Evolutionary conservation across 495 filamentous ascomycete species (phyloP).

Genomic region (Hypoxylon rickii): DNA sequence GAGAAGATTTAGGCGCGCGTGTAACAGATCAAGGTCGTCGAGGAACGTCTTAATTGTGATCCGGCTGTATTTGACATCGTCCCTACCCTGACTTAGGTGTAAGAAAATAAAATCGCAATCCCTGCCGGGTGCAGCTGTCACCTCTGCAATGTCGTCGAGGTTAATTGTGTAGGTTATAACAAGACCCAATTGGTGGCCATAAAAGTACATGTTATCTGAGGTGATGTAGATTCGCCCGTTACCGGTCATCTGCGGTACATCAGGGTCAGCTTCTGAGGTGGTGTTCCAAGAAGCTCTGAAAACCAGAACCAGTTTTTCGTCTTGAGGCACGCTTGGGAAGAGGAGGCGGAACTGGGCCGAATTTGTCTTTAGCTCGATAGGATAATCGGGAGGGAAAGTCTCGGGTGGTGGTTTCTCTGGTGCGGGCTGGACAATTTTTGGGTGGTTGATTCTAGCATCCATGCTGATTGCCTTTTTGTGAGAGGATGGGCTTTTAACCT

Average conservation of each 20-base stretch:
- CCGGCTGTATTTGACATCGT: slow-evolving; percentile 66
- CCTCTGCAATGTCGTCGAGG: slow-evolving; percentile 78
- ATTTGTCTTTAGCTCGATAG: slow-evolving; percentile 78
- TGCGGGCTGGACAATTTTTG: slow-evolving; percentile 46
- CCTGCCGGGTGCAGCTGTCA: slow-evolving; percentile 84
- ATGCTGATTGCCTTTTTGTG: slow-evolving; percentile 86
- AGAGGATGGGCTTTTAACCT: slow-evolving; percentile 27
- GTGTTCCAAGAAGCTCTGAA: slow-evolving; percentile 61
- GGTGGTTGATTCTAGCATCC: slow-evolving; percentile 57
- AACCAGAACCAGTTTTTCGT: slow-evolving; percentile 77
- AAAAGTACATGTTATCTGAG: slow-evolving; percentile 85
- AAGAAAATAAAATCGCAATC: slow-evolving; percentile 94
- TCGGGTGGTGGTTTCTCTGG: slow-evolving; percentile 49
- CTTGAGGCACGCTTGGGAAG: slow-evolving; percentile 75
- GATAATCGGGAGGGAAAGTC: slow-evolving; percentile 81
- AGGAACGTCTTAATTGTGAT: slow-evolving; percentile 91
- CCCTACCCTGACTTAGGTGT: slow-evolving; percentile 69
- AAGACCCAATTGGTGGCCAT: slow-evolving; percentile 91
- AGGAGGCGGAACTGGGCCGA: slow-evolving; percentile 91
- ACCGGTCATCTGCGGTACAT: slow-evolving; percentile 45
- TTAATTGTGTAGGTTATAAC: slow-evolving; percentile 77
- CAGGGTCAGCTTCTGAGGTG: slow-evolving; percentile 43
- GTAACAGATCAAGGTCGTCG: slow-evolving; percentile 80
- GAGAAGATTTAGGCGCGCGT: slow-evolving; percentile 80
- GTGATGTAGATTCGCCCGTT: slow-evolving; percentile 90